A percentile compares a stretch with the other conserved stretches of the same genome.
Conservation (phyloP, 2,329 filamentous ascomycete genomes). For the Calonectria multiphialidica region DNA sequence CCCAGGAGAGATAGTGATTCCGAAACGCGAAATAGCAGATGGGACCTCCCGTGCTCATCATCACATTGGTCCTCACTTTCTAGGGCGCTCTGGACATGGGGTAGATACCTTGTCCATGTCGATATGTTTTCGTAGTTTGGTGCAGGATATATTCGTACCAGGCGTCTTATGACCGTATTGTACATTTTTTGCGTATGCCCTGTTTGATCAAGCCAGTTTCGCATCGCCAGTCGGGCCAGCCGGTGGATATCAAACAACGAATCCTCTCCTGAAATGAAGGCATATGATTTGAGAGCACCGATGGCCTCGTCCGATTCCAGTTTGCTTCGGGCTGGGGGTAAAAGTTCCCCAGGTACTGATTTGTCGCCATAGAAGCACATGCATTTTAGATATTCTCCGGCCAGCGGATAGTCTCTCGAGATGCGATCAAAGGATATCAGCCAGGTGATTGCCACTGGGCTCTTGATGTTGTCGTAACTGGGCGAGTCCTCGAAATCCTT, state of each 20-base stretch:
- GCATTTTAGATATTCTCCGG: conserved; percentile 45
- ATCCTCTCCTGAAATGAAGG: conserved; percentile 41
- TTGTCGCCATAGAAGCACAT: conserved; percentile 46
- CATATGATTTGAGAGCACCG: conserved; percentile 43
- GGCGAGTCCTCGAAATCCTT: conserved; percentile 45
- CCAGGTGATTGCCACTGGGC: conserved; percentile 49
- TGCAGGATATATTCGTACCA: conserved; percentile 27
- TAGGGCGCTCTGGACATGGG: conserved; percentile 34
- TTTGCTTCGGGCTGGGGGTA: conserved; percentile 40
- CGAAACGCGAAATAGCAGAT: not conserved
- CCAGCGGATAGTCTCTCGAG: conserved; percentile 34
- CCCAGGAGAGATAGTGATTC: conserved; percentile 49
- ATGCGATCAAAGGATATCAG: conserved; percentile 50
- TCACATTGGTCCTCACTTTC: not conserved
- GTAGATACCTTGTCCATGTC: conserved; percentile 40
- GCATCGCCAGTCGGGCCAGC: conserved; percentile 45
- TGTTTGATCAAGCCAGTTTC: conserved; percentile 42
- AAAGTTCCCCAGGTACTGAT: conserved; percentile 44
- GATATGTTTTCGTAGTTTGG: conserved; percentile 34
- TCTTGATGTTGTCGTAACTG: conserved; percentile 41
- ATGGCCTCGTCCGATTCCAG: conserved; percentile 39
- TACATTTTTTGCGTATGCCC: conserved; percentile 4
- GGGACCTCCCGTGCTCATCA: not conserved
- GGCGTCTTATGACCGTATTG: conserved; percentile 17
- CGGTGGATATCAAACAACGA: conserved; percentile 46